Conservation (phyloP, 805 yeast species). For the Candida maesae region DNA sequence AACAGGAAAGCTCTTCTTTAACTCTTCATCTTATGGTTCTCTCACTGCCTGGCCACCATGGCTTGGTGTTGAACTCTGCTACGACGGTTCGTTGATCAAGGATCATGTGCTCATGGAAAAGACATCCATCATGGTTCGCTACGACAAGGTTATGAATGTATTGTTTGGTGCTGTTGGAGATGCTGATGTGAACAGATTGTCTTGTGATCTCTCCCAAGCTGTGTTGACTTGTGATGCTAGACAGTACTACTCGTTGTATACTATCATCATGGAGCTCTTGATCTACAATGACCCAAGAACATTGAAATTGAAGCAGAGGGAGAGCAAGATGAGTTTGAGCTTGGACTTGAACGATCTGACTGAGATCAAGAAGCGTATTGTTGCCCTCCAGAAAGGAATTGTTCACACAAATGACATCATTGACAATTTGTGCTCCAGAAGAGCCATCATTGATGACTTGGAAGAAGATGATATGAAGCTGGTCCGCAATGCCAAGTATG, state of each 20-base stretch:
- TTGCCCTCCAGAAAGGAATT: conserved; percentile 46
- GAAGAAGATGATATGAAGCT: conserved; percentile 41
- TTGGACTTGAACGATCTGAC: conserved; percentile 63
- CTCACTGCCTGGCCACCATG: conserved; percentile 81
- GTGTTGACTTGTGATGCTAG: conserved; percentile 64
- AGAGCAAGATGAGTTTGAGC: conserved; percentile 64
- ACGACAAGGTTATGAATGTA: conserved; percentile 49
- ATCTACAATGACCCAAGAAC: conserved; percentile 72
- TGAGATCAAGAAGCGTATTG: conserved; percentile 45
- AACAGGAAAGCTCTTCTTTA: conserved; percentile 41
- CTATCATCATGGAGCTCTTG: conserved; percentile 58
- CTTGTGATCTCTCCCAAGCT: conserved; percentile 67
- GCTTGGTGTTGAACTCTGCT: conserved; percentile 69
- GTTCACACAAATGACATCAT: conserved; percentile 38
- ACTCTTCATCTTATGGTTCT: conserved; percentile 59
- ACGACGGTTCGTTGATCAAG: conserved; percentile 44
- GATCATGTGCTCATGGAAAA: conserved; percentile 57
- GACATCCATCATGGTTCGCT: conserved; percentile 58
- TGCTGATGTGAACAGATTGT: conserved; percentile 40
- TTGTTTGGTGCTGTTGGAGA: conserved; percentile 29
- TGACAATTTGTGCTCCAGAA: conserved; percentile 46
- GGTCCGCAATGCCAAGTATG: conserved; percentile 35
- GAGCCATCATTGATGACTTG: conserved; percentile 46
- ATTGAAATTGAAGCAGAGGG: conserved; percentile 50
- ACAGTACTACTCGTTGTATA: conserved; percentile 67